These are phyloP conservation scores for Lavandula angustifolia DNA, from an alignment of 257 asterid genomes.

Conservation along the genomic window DNA sequence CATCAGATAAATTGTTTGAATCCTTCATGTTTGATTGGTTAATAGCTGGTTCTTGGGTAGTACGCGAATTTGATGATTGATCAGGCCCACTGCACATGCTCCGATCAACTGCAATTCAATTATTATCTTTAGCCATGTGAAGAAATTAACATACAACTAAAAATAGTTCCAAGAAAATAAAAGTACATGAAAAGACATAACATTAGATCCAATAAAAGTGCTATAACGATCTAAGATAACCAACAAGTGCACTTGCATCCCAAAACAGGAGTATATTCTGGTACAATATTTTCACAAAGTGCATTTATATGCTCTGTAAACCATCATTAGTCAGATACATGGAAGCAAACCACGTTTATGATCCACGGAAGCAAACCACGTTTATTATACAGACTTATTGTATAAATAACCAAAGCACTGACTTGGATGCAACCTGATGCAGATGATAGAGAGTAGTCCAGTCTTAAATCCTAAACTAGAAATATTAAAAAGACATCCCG, in stretches of 20 bases:
- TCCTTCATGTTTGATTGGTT: constrained; percentile 38
- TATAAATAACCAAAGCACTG: constrained; percentile 5
- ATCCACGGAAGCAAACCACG: background rate
- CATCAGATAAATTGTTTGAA: constrained; percentile 48
- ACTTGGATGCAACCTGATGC: background rate
- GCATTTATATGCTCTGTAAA: background rate
- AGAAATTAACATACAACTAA: background rate
- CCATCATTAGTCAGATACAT: background rate
- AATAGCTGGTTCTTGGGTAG: constrained; percentile 25
- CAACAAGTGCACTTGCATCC: background rate
- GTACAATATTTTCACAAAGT: background rate
- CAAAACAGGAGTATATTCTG: background rate
- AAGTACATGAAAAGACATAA: background rate
- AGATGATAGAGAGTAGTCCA: constrained; percentile 8
- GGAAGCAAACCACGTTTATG: background rate
- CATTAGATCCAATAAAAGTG: background rate
- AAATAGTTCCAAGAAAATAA: background rate
- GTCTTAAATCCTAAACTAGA: background rate
- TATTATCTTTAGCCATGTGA: constrained; percentile 10
- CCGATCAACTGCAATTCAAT: constrained; percentile 51
- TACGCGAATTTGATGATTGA: constrained; percentile 35
- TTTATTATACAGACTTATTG: background rate
- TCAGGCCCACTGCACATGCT: constrained; percentile 62
- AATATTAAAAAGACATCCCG: constrained; percentile 3
- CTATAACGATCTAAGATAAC: background rate